These are phyloP conservation scores for Aspergillus quadricinctus DNA, from an alignment of 2,329 filamentous ascomycete species.

Conservation along the genomic window DNA sequence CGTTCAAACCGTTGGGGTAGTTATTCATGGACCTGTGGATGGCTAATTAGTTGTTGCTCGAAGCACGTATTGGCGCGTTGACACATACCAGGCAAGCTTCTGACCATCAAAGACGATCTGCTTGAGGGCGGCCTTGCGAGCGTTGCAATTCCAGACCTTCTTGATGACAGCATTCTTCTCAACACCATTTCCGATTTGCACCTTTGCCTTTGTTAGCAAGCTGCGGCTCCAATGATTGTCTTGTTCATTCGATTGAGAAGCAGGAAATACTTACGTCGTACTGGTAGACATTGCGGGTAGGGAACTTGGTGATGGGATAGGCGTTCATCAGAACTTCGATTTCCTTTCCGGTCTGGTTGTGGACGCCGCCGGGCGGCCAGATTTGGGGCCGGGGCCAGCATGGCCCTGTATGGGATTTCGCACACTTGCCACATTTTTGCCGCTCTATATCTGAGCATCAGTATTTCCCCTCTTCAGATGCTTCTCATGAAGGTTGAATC, in stretches of 20 bases:
- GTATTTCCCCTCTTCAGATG: too few relatives aligned
- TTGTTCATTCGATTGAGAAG: neutral
- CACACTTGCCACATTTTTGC: too few relatives aligned
- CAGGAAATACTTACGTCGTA: constrained; percentile 66
- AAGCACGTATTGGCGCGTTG: constrained; percentile 10
- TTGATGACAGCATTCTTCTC: constrained; percentile 65
- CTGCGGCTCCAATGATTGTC: too few relatives aligned
- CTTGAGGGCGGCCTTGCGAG: constrained; percentile 54
- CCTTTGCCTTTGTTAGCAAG: constrained; percentile 42
- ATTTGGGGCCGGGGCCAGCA: too few relatives aligned
- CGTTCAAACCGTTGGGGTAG: constrained; percentile 45
- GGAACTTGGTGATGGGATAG: constrained; percentile 62
- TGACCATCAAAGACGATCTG: constrained; percentile 77
- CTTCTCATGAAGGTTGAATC: too few relatives aligned
- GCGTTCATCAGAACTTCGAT: constrained; percentile 65
- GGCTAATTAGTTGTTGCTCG: constrained; percentile 14
- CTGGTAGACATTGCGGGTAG: constrained; percentile 64
- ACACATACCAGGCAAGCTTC: constrained; percentile 73
- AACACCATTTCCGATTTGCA: constrained; percentile 59
- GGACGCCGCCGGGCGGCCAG: too few relatives aligned
- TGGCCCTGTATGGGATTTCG: too few relatives aligned
- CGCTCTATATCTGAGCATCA: too few relatives aligned
- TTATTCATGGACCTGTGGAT: constrained; percentile 33
- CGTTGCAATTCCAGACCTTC: constrained; percentile 69
- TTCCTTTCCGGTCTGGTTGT: constrained; percentile 55